Conservation (phyloP, 805 yeast species). For the Candida boidinii region DNA sequence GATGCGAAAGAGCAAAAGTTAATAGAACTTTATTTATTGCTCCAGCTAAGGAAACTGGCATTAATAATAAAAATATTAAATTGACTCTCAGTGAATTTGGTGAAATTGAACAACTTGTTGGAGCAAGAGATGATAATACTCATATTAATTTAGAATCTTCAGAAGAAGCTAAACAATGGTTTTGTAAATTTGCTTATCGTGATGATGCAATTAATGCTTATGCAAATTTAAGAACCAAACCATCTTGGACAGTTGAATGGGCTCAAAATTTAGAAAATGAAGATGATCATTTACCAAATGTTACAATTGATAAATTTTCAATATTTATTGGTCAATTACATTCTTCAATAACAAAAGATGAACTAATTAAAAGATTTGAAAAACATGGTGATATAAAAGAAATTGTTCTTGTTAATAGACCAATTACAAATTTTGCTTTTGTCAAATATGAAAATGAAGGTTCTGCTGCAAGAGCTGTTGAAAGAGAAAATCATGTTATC, state of each 20-base stretch:
- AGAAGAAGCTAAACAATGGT: conserved; percentile 42
- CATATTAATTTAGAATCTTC: conserved; percentile 1
- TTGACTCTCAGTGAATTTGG: conserved; percentile 48
- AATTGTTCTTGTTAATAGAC: conserved; percentile 45
- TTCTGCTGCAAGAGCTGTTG: conserved; percentile 83
- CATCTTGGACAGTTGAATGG: conserved; percentile 67
- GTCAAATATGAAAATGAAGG: conserved; percentile 54
- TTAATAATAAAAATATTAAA: conserved; percentile 24
- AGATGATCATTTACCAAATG: conserved; percentile 24
- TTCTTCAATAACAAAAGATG: conserved; percentile 43
- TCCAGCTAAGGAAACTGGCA: conserved; percentile 13
- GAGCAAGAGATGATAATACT: conserved; percentile 12
- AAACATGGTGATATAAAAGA: conserved; percentile 59
- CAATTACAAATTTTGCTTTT: conserved; percentile 58
- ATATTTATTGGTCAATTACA: conserved; percentile 75
- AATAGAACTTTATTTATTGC: conserved; percentile 74
- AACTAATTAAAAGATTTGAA: conserved; percentile 49
- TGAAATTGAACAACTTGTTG: conserved; percentile 60
- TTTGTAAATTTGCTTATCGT: conserved; percentile 67
- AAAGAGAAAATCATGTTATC: conserved; percentile 74
- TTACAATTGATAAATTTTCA: conserved; percentile 58
- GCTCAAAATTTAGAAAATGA: conserved; percentile 68
- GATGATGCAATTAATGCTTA: conserved; percentile 85
- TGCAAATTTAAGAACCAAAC: conserved; percentile 52
- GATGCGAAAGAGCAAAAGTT: conserved; percentile 89